A percentile compares a stretch with the other conserved stretches of the same genome.
phyloP scores from a whole-genome alignment of 2,329 filamentous ascomycete species.

The Venturia aucupariae region DNA sequence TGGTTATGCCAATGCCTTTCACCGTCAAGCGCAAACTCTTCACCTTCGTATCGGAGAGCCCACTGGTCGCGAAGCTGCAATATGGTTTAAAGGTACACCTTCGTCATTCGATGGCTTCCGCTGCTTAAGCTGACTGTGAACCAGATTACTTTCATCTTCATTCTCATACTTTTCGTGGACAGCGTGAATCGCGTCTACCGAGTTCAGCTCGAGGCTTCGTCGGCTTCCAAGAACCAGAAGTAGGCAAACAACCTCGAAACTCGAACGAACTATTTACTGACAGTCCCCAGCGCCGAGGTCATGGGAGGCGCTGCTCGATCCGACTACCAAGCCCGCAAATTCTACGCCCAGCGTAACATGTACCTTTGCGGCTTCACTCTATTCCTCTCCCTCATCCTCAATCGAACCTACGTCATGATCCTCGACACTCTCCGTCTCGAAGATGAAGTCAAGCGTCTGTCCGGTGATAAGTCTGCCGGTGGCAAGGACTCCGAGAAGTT shows the following conservation, averaged over 20 bases:
- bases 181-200: constrained; percentile 95
- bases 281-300: constrained; percentile 50
- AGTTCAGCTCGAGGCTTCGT: constrained; percentile 78
- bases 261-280: constrained; percentile 12
- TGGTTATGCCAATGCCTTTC: constrained; percentile 84
- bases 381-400: constrained; percentile 96
- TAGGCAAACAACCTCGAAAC: neutral
- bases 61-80: constrained; percentile 79
- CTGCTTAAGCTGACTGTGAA: neutral
- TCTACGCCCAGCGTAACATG: constrained; percentile 99
- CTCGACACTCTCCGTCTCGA: constrained; percentile 85
- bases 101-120: neutral
- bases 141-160: constrained; percentile 95
- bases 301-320: constrained; percentile 83
- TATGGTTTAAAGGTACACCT: constrained; percentile 76
- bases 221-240: constrained; percentile 50
- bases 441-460: constrained; percentile 77
- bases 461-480: constrained; percentile 48
- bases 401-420: constrained; percentile 98
- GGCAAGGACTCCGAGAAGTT: constrained; percentile 65
- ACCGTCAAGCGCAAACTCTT: constrained; percentile 77
- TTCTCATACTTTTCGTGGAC: constrained; percentile 94
- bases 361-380: constrained; percentile 99
- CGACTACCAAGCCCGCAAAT: constrained; percentile 98
- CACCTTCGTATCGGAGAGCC: constrained; percentile 90